These are phyloP conservation scores for Amanita pallidorosea DNA, from an alignment of 768 basidiomycete genomes.

Conservation along the genomic window DNA sequence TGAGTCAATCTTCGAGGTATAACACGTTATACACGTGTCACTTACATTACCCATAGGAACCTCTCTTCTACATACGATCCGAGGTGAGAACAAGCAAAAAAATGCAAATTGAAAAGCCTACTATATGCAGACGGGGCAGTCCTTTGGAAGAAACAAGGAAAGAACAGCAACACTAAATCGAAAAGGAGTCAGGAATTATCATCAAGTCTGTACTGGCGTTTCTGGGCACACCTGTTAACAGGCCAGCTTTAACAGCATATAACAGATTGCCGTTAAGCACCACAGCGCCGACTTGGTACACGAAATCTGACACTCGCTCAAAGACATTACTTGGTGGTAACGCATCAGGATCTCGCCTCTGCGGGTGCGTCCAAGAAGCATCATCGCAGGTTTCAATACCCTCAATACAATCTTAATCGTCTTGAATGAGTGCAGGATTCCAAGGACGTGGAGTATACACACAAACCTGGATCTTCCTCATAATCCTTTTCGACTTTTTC, in stretches of 20 bases:
- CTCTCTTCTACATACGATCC: slow-evolving; percentile 35
- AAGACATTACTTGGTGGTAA: slow-evolving; percentile 54
- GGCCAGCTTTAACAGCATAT: slow-evolving; percentile 63
- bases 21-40: neutral
- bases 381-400: slow-evolving; percentile 46
- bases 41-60: slow-evolving; percentile 65
- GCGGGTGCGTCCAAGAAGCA: slow-evolving; percentile 28
- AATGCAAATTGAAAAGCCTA: slow-evolving; percentile 17
- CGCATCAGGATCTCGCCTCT: slow-evolving; percentile 62
- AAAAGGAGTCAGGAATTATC: neutral
- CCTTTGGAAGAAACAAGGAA: slow-evolving; percentile 45
- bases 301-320: slow-evolving; percentile 36
- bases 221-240: slow-evolving; percentile 40
- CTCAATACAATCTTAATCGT: slow-evolving; percentile 35
- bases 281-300: slow-evolving; percentile 29
- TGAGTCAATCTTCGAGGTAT: neutral
- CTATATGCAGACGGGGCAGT: slow-evolving; percentile 50
- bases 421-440: too few relatives aligned
- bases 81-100: neutral
- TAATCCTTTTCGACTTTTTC: slow-evolving; percentile 36
- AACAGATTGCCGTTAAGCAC: slow-evolving; percentile 49
- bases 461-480: slow-evolving; percentile 63
- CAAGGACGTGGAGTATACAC: neutral
- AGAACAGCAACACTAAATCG: slow-evolving; percentile 37
- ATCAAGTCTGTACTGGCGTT: too few relatives aligned